Evolutionary conservation across 108 stramenopile genomes (phyloP).

Genomic region (Cyclotella choctawhatcheeana): DNA sequence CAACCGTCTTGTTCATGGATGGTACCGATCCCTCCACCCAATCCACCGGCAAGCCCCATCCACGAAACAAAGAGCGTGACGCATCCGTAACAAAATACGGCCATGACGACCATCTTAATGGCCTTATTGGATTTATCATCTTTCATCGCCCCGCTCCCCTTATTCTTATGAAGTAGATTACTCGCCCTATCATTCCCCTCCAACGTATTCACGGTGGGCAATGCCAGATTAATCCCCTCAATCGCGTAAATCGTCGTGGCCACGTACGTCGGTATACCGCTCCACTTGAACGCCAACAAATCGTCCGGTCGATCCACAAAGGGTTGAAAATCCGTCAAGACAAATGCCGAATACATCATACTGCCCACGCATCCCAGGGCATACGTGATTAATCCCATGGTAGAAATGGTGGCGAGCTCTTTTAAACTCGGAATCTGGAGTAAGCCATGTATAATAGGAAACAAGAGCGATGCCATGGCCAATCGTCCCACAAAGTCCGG

Average conservation of each 20-base stretch:
- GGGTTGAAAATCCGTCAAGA: conserved; percentile 37
- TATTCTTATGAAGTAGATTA: conserved; percentile 3
- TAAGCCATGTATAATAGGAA: conserved; percentile 46
- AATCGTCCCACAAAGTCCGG: conserved; percentile 41
- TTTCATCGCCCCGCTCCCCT: not conserved
- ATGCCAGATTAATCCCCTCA: conserved; percentile 54
- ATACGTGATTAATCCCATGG: conserved; percentile 43
- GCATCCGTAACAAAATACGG: conserved; percentile 47
- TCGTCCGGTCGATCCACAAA: conserved; percentile 44
- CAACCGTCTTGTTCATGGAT: conserved; percentile 48
- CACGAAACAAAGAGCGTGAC: conserved; percentile 47
- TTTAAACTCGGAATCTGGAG: conserved; percentile 45
- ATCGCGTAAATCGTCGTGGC: conserved; percentile 54
- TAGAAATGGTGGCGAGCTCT: conserved; percentile 38
- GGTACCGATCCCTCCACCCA: conserved; percentile 52
- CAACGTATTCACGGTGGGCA: conserved; percentile 49
- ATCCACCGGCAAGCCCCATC: conserved; percentile 51
- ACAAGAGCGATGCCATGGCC: conserved; percentile 42
- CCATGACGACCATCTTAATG: conserved; percentile 43
- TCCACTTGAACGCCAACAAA: conserved; percentile 45
- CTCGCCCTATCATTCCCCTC: conserved; percentile 38
- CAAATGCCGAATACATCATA: conserved; percentile 47
- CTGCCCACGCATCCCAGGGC: conserved; percentile 47
- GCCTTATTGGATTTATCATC: conserved; percentile 11
- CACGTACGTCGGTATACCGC: conserved; percentile 49